Evolutionary conservation across 495 filamentous ascomycete species (phyloP), one percentile per base, ranked within the genome.

Genomic region (Alectoria sarmentosa): DNA sequence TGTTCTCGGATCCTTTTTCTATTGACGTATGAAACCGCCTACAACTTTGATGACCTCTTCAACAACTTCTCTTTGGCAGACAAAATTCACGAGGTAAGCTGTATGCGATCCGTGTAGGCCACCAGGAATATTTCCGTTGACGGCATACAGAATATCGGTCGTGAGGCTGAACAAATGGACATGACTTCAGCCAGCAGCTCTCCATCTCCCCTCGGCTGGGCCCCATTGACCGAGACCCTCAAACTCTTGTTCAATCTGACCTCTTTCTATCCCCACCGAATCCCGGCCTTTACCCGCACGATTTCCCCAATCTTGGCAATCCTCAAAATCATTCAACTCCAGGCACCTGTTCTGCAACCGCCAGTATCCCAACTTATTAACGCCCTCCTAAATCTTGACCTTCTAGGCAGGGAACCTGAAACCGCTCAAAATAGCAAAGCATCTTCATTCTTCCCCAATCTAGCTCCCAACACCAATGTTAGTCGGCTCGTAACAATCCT

Each of bases 201-300:
- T 79, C 82, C 11, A 13, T 32, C 62, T 23, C 21, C 70, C 71
- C 36, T 73, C 70, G 48, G 71, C 68, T 37, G 72, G 73, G 38
- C 70, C 78, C 92, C 91, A 11, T 78, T 98, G 7, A 82, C 78
- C 1, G 95, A 98, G 71, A 91, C 87, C 2, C 76, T 95, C 17
- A 96, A 97, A 71, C 79, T 98, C 52, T 75, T 96, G 10, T 98
- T 95, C 77, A 97, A 96, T 73, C 76, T 96, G 46, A 87, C 85
- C 8, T 85, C 91, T 71, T 84, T 87, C 67, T 87, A 84, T 69
- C 83, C 86, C 0, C 77, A 85, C 60, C 77, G 86, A 17, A 71
- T 78, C 30, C 72, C 71, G 26, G 73, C 78, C 1, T 96, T 96
- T 72, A 82, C 84, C 0, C 74, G 79, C 21, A 86, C 89, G 0